Base-by-base conservation (phyloP, 805 yeast genomes). In the Lachancea dasiensis region DNA sequence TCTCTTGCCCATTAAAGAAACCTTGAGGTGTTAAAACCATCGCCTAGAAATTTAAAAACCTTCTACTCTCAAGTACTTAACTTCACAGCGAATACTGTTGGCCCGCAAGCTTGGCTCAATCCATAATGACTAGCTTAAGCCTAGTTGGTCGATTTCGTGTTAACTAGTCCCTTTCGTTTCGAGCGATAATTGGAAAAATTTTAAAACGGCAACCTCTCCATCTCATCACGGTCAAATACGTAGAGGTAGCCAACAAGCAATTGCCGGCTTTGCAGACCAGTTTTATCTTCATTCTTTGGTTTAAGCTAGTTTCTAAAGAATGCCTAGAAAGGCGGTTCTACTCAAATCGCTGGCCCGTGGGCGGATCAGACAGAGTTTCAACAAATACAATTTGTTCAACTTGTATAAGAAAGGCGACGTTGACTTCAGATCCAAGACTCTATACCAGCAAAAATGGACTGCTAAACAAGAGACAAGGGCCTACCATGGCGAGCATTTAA, bases 401-500 rank as follows among this genome's bases (percentile, higher is more conserved):
- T 58, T 87, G 52, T 78, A 81, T 70, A 82, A 87, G 69, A 84
- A 81, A 61, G 70, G 77, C 32, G 70, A 69, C 43, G 64, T 72
- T 24, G 66, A 60, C 38, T 74, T 73, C 56, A 67, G 69, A 45
- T 70, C 77, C 3, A 74, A 75, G 62, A 77, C 95, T n/a, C 68
- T 86, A 42, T 92, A 72, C 64, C 95, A 86, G 63, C 95, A 90
- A 62, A 86, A 87, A 64, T 92, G 95, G 90, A 65, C 72, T 5
- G 81, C 96, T 36, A 90, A 92, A 61, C 81, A 78, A 57, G 96
- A 89, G 57, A 81, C 97, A 6, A 77, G 98, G 64, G 81, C 90
- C 1, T 90, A 90, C 61, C 98, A 90, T 60, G 98, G 98, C 51
- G 97, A 92, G 55, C 86, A 82, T 58, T 61, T 90, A 39, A 83